A percentile compares a stretch with the other conserved stretches of the same genome.
phyloP scores from a whole-genome alignment of 345 rosid genomes.

The Dimocarpus longan region DNA sequence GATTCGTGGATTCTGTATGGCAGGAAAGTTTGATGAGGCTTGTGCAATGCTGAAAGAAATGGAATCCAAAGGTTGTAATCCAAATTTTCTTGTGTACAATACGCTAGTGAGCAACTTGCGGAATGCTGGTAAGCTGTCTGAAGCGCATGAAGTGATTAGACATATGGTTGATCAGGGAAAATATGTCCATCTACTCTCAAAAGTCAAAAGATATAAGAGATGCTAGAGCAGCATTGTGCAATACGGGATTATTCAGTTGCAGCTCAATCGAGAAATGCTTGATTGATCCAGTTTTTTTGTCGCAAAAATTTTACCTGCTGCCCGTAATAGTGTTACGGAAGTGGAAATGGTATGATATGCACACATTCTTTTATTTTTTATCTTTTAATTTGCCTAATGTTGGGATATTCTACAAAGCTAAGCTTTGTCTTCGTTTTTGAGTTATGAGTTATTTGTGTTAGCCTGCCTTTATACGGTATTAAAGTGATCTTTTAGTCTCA shows the following conservation, averaged over 20 bases:
- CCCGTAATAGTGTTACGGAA: slow-evolving; percentile 21
- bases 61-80: slow-evolving; percentile 83
- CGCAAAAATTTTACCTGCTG: slow-evolving; percentile 22
- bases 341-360: slow-evolving; percentile 29
- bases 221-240: slow-evolving; percentile 26
- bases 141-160: slow-evolving; percentile 69
- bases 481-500: not conserved
- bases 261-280: slow-evolving; percentile 16
- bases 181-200: slow-evolving; percentile 60
- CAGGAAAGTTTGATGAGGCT: slow-evolving; percentile 68
- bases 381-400: slow-evolving; percentile 5
- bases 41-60: slow-evolving; percentile 74
- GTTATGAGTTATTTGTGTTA: not conserved
- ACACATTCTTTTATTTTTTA: slow-evolving; percentile 16
- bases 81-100: slow-evolving; percentile 82
- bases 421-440: not conserved
- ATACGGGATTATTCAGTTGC: slow-evolving; percentile 19
- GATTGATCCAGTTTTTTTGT: slow-evolving; percentile 19
- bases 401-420: slow-evolving; percentile 18
- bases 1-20: slow-evolving; percentile 85
- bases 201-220: slow-evolving; percentile 53
- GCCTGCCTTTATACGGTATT: not conserved
- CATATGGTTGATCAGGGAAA: slow-evolving; percentile 72
- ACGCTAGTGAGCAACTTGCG: slow-evolving; percentile 73
- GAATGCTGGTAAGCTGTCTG: slow-evolving; percentile 72